Base-by-base conservation (phyloP, 225 moss, liverwort and hornwort species). In the Physcomitrellopsis africana region DNA sequence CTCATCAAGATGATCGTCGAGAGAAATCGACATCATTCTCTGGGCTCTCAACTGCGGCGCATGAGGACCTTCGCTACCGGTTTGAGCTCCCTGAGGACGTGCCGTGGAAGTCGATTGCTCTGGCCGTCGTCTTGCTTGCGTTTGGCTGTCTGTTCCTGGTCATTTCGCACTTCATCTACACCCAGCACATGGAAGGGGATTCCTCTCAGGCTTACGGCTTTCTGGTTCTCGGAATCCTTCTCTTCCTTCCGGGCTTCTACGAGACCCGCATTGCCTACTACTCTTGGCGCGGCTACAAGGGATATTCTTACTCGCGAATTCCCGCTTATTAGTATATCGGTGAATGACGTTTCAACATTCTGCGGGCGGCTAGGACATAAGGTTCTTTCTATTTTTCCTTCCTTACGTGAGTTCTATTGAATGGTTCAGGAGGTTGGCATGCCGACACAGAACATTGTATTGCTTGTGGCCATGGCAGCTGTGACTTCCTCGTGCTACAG, bases 251-350 rank as follows among this genome's bases (percentile, higher is more conserved):
- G 3, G 96, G 94, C 8, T 97, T 97, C 57, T 97, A 97, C 52
- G 96, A 97, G 82, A 92, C 92, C 60, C 90, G 92, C 42, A 89
- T 92, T 62, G 94, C 94, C 1, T 94, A 94, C 63, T 94, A 94
- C 76, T 87, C 90, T 4, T 94, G 90, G 92, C 92, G 94, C 3
- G 89, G 90, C 3, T 94, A 82, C 75, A 81, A 83, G 18, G 92
- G 89, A 54, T 94, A 89, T 68, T 85, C 86, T 0, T 94, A 87
- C 75, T 87, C 92, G n/a, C 78, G 87, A 6, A 89, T 94, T 24
- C 89, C 90, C 19, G 84, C 90, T 4, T 89, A 87, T 16, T 94
- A 81, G 80, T 69, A 44, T 66, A 17, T 0, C 0, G 41, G 0
- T 3, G 44, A 22, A 68, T 0, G 42, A 72, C 7, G 4, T 37